Conservation (phyloP, 2,329 filamentous ascomycete species). For the Phyllosticta capitalensis region DNA sequence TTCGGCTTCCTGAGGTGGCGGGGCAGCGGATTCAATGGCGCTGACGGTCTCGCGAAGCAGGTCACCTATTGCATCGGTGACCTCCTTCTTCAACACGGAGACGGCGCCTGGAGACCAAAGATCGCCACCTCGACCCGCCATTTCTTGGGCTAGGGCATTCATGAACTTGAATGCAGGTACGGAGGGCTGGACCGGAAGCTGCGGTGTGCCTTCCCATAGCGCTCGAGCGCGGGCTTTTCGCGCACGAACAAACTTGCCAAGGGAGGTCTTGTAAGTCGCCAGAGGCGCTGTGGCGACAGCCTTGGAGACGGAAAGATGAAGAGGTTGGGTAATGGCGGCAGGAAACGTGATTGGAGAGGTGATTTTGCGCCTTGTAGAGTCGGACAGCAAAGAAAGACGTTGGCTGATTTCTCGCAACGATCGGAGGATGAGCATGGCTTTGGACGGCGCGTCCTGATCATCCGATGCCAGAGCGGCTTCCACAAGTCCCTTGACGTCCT, state of each 20-base stretch:
- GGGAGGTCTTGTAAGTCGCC: constrained; percentile 30
- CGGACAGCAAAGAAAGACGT: constrained; percentile 43
- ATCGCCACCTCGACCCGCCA: constrained; percentile 64
- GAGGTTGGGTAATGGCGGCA: constrained; percentile 48
- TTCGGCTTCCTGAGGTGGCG: constrained; percentile 13
- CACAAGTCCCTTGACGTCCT: constrained; percentile 25
- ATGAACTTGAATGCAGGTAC: constrained; percentile 64
- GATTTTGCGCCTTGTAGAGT: constrained; percentile 21
- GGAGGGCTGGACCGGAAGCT: constrained; percentile 70
- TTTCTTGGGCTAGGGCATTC: constrained; percentile 52
- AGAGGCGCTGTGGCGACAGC: constrained; percentile 44
- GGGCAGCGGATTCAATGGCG: background rate
- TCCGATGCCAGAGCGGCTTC: constrained; percentile 26
- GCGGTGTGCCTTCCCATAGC: constrained; percentile 72
- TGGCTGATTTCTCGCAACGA: constrained; percentile 64
- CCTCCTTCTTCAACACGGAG: constrained; percentile 48
- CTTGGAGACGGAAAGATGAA: constrained; percentile 54
- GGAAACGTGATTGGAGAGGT: constrained; percentile 21
- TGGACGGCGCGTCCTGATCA: constrained; percentile 35
- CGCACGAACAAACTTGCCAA: constrained; percentile 35
- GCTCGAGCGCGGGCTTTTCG: constrained; percentile 50
- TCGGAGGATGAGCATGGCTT: constrained; percentile 56
- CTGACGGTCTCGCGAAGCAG: constrained; percentile 28
- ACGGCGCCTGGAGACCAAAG: constrained; percentile 70
- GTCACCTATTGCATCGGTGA: constrained; percentile 41